Conservation (phyloP, 768 basidiomycete species). For the Mycena galericulata region DNA sequence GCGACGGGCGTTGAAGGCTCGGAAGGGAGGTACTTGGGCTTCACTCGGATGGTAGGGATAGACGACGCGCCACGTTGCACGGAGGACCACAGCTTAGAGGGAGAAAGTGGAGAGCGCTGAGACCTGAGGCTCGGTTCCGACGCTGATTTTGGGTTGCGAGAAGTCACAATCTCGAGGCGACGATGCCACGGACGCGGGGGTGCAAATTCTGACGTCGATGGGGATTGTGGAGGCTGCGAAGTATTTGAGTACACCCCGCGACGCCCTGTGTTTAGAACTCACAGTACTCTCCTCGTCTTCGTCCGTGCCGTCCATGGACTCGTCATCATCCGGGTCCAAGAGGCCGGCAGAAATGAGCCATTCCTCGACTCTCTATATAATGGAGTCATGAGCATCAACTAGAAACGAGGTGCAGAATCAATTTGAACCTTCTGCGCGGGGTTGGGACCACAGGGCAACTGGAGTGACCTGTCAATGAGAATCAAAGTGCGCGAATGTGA, state of each 20-base stretch:
- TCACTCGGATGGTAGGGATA: slow-evolving; percentile 1
- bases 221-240: background rate
- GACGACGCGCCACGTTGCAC: slow-evolving; percentile 12
- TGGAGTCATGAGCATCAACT: background rate
- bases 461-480: background rate
- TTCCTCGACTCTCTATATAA: slow-evolving; percentile 11
- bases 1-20: background rate
- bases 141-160: background rate
- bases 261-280: background rate
- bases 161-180: slow-evolving; percentile 15
- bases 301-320: background rate
- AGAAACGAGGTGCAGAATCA: background rate
- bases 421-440: slow-evolving; percentile 22
- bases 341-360: slow-evolving; percentile 24
- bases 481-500: background rate
- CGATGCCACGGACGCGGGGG: slow-evolving; percentile 19
- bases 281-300: background rate
- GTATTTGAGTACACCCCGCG: background rate
- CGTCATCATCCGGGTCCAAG: slow-evolving; percentile 9
- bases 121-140: background rate
- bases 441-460: slow-evolving; percentile 27
- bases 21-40: background rate
- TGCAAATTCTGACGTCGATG: background rate
- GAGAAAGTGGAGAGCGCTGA: slow-evolving; percentile 16
- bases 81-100: slow-evolving; percentile 18